phyloP scores from a whole-genome alignment of 2,329 filamentous ascomycete genomes.

The Coniochaeta ligniaria region DNA sequence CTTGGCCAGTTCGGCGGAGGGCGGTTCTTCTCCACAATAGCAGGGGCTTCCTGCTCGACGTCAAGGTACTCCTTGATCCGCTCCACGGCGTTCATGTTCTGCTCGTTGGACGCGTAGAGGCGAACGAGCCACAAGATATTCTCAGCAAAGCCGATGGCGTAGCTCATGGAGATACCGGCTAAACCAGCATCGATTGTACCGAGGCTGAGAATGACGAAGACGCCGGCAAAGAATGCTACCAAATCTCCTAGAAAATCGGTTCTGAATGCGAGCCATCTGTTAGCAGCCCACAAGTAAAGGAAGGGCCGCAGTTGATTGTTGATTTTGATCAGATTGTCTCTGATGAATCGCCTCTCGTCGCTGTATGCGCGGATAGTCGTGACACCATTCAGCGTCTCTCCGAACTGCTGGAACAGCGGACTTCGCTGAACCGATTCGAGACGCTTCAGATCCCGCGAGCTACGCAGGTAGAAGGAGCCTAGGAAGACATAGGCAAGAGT shows the following conservation, averaged over 20 bases:
- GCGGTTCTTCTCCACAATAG: conserved; percentile 69
- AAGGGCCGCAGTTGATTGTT: conserved; percentile 90
- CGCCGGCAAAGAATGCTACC: conserved; percentile 88
- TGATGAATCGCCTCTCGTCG: conserved; percentile 85
- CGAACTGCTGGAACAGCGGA: conserved; percentile 95
- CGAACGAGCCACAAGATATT: conserved; percentile 96
- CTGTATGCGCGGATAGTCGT: conserved; percentile 96
- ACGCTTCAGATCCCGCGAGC: conserved; percentile 92
- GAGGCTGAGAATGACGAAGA: conserved; percentile 80
- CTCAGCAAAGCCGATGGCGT: conserved; percentile 94
- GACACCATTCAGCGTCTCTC: conserved; percentile 89
- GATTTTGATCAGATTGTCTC: conserved; percentile 81
- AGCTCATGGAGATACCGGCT: conserved; percentile 88
- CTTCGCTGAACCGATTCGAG: conserved; percentile 91
- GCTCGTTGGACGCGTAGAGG: conserved; percentile 89
- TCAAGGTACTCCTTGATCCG: conserved; percentile 96
- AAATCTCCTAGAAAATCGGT: conserved; percentile 86
- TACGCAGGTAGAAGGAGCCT: conserved; percentile 80
- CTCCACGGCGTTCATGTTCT: conserved; percentile 99
- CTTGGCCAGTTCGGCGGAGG: conserved; percentile 79
- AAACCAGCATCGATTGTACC: conserved; percentile 83
- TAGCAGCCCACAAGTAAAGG: conserved; percentile 93
- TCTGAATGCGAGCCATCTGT: conserved; percentile 91
- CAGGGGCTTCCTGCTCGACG: conserved; percentile 83
- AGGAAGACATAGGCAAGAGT: conserved; percentile 74